These are phyloP conservation scores for Eragrostis tef DNA, from an alignment of 202 grass and related monocot species.

Conservation along the genomic window DNA sequence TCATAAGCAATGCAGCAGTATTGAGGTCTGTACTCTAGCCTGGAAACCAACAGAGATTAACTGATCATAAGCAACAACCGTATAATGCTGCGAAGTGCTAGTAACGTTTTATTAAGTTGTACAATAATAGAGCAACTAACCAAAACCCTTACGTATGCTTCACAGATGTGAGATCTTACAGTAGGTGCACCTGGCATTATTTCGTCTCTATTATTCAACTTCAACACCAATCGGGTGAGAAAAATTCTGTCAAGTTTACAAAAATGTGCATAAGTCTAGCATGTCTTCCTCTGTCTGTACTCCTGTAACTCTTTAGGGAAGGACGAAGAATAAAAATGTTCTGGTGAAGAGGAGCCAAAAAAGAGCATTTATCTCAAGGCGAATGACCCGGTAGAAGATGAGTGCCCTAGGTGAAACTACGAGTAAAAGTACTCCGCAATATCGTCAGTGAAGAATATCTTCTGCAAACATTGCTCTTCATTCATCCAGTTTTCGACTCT, in stretches of 20 bases:
- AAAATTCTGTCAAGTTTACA: constrained; percentile 2
- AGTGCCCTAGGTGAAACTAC: neutral
- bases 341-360: neutral
- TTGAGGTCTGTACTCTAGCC: neutral
- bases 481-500: neutral
- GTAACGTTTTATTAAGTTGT: neutral
- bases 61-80: neutral
- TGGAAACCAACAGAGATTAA: neutral
- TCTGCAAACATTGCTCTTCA: neutral
- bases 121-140: neutral
- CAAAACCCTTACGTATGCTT: neutral
- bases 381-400: neutral
- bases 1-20: too few relatives aligned
- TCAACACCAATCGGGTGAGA: neutral
- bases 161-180: neutral
- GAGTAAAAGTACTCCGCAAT: neutral
- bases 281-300: too few relatives aligned
- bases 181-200: neutral
- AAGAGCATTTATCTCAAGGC: neutral
- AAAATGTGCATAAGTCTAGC: neutral
- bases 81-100: constrained; percentile 4
- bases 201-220: neutral
- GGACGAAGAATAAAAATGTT: neutral
- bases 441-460: constrained; percentile 10
- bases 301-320: neutral